Evolutionary conservation across 2,329 filamentous ascomycete genomes (phyloP).

Genomic region (Sordariomycetes sp.): DNA sequence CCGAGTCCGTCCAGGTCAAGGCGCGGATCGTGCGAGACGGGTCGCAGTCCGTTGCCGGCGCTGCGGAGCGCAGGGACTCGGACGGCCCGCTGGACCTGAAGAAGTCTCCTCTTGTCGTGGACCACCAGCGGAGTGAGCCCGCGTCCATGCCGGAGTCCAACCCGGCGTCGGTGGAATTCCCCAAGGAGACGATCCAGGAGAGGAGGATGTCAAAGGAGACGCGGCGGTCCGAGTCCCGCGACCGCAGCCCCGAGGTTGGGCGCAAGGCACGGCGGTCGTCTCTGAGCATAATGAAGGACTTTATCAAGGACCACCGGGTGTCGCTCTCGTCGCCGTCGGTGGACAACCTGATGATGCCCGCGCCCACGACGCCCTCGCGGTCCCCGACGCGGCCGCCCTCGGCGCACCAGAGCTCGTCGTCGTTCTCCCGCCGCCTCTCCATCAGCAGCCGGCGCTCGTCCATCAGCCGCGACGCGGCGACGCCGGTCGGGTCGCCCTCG

Average conservation of each 20-base stretch:
- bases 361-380: slow-evolving; percentile 19
- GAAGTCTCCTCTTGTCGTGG: slow-evolving; percentile 48
- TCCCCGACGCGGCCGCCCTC: slow-evolving; percentile 38
- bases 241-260: slow-evolving; percentile 21
- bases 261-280: slow-evolving; percentile 42
- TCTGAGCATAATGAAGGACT: slow-evolving; percentile 46
- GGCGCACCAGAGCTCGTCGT: slow-evolving; percentile 32
- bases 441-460: slow-evolving; percentile 52
- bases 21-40: slow-evolving; percentile 69
- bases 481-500: slow-evolving; percentile 24
- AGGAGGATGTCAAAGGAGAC: slow-evolving; percentile 32
- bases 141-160: slow-evolving; percentile 16
- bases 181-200: slow-evolving; percentile 37
- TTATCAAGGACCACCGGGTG: slow-evolving; percentile 48
- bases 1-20: slow-evolving; percentile 80
- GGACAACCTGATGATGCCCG: slow-evolving; percentile 21
- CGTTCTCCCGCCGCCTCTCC: slow-evolving; percentile 49
- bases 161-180: slow-evolving; percentile 13
- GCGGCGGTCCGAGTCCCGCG: slow-evolving; percentile 22
- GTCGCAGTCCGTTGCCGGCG: slow-evolving; percentile 26
- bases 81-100: slow-evolving; percentile 42
- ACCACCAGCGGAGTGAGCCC: slow-evolving; percentile 35
- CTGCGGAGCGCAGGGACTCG: slow-evolving; percentile 28
- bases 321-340: slow-evolving; percentile 37
- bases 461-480: slow-evolving; percentile 29